Evolutionary conservation across 257 asterid genomes (phyloP), one percentile per base, ranked within the genome.

Genomic region (Solanum pimpinellifolium): DNA sequence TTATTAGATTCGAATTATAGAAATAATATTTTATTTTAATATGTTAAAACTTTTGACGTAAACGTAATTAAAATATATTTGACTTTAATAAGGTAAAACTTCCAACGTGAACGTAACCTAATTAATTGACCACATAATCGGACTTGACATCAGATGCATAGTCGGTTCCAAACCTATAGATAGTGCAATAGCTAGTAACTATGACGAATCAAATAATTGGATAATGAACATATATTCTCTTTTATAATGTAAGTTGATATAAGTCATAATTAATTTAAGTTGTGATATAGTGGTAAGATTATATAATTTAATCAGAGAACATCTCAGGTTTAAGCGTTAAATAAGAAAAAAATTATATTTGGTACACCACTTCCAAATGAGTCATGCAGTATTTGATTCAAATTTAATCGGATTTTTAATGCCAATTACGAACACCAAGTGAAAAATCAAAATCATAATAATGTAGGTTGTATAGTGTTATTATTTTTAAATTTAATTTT

Each of bases 301-400:
- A 15, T 49, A 52, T 52, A 0, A 0, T 16, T 52, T 52, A 16
- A 2, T 52, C 0, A 1, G 9, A 52, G 60, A 49, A 49, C 0
- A 9, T 52, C 1, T 49, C 0, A 0, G 0, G 0, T 52, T 16
- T 0, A 21, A 49, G 9, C 0, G 4, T 42, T 42, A 9, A 2
- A 9, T 16, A 52, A 6, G 1, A 16, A 52, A 1, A 52, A 6
- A 14, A 16, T 0, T 1, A 1, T 52, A 3, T 52, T 52, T 9
- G 2, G 23, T 52, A 10, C 0, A 16, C 2, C 23, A 52, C 62
- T 52, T 3, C 1, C 8, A 16, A 52, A 52, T 52, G 23, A 16
- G 23, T 21, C 1, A 1, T 6, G 8, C 0, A 2, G 1, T 5
- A 20, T 49, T 0, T 15, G 21, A 49, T 49, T 49, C 9, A 15